phyloP scores from a whole-genome alignment of 2,329 filamentous ascomycete species.

The Fusarium sp. region DNA sequence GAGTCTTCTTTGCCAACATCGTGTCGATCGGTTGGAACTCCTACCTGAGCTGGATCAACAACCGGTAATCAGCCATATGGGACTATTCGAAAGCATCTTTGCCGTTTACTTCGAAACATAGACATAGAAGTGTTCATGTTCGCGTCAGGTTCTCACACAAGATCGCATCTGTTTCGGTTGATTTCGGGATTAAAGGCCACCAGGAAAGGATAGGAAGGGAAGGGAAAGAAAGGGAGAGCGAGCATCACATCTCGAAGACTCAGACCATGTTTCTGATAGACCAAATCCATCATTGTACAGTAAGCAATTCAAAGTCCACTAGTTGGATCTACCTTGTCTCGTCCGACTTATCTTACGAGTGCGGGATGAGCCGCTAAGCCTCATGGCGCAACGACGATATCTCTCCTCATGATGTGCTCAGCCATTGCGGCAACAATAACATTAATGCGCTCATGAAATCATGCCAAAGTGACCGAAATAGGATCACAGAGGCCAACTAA shows the following conservation, averaged over 20 bases:
- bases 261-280: conserved; percentile 27
- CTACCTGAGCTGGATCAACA: conserved; percentile 73
- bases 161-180: conserved; percentile 7
- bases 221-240: conserved; percentile 4
- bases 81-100: background rate
- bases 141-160: conserved; percentile 6
- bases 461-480: conserved; percentile 4
- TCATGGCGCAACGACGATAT: conserved; percentile 4
- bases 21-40: conserved; percentile 77
- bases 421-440: background rate
- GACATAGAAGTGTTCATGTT: conserved; percentile 34
- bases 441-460: background rate
- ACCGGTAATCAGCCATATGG: conserved; percentile 45
- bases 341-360: conserved; percentile 26
- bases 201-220: background rate
- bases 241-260: conserved; percentile 6
- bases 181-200: conserved; percentile 18
- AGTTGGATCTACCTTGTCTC: conserved; percentile 14
- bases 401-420: conserved; percentile 18
- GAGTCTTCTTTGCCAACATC: conserved; percentile 88
- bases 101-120: conserved; percentile 16
- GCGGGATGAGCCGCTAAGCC: conserved; percentile 25
- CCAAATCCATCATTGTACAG: conserved; percentile 18
- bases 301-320: conserved; percentile 19
- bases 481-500: conserved; percentile 5